Conservation (phyloP, 192 early-diverging fungal species). For the Mortierella antarctica region DNA sequence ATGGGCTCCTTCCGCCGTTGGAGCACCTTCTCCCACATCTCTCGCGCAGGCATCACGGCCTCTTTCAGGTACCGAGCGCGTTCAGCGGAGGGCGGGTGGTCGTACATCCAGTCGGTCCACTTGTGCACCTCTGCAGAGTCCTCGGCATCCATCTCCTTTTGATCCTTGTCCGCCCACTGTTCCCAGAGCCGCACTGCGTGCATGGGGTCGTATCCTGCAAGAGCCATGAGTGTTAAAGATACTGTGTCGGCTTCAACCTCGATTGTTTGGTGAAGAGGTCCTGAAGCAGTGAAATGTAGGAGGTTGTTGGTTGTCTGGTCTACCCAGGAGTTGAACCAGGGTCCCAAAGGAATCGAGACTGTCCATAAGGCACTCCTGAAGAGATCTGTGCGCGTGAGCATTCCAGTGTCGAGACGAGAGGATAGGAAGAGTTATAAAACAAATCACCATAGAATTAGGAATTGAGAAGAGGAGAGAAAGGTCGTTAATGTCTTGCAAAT, state of each 20-base stretch:
- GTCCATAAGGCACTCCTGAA: constrained; percentile 49
- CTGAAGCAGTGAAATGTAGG: constrained; percentile 32
- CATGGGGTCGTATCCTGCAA: constrained; percentile 69
- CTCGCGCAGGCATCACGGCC: constrained; percentile 33
- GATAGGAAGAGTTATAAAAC: not conserved
- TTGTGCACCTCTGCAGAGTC: constrained; percentile 42
- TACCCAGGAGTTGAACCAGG: constrained; percentile 51
- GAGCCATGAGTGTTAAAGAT: constrained; percentile 60
- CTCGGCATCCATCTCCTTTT: constrained; percentile 30
- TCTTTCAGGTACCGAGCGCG: constrained; percentile 42
- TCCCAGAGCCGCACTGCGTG: constrained; percentile 62
- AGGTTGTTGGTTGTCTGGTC: constrained; percentile 26
- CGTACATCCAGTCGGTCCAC: constrained; percentile 55
- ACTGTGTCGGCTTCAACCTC: constrained; percentile 64
- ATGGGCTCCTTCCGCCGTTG: constrained; percentile 22
- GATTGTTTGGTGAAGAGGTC: constrained; percentile 49
- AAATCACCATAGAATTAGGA: not conserved
- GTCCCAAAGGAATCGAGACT: constrained; percentile 37
- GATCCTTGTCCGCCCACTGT: constrained; percentile 56
- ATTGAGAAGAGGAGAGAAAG: not conserved
- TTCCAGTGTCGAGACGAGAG: no score
- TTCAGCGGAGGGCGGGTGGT: constrained; percentile 52
- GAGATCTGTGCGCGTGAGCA: constrained; percentile 8
- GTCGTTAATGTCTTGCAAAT: not conserved
- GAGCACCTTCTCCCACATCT: constrained; percentile 48